Percentiles rank a stretch among this genome's conserved stretches.
These are phyloP conservation scores for Eleusine indica DNA, from an alignment of 176 grass and related monocot genomes.

Conservation along the genomic window DNA sequence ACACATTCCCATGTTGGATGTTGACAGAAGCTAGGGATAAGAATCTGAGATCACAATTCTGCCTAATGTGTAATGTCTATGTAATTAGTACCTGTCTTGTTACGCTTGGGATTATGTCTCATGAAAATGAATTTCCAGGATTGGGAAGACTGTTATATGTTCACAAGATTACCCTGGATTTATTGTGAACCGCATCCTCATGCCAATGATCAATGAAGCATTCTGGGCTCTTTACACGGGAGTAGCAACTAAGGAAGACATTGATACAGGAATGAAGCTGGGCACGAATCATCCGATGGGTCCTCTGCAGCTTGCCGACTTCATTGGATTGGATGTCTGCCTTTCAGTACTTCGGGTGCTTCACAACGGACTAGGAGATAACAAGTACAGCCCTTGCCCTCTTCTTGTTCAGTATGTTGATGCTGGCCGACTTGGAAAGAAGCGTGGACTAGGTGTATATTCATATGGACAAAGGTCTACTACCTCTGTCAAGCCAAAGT, in stretches of 20 bases:
- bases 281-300: slow-evolving; percentile 95
- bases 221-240: slow-evolving; percentile 81
- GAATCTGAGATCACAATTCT: neutral
- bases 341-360: slow-evolving; percentile 92
- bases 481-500: slow-evolving; percentile 45
- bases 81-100: neutral
- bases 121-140: slow-evolving; percentile 44
- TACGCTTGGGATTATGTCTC: slow-evolving; percentile 2
- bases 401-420: slow-evolving; percentile 95
- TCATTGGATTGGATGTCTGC: slow-evolving; percentile 89
- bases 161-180: slow-evolving; percentile 92
- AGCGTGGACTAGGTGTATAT: slow-evolving; percentile 79
- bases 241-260: slow-evolving; percentile 93
- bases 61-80: neutral
- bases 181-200: slow-evolving; percentile 92
- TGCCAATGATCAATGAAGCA: slow-evolving; percentile 97
- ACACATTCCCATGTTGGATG: neutral
- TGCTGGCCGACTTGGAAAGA: slow-evolving; percentile 83
- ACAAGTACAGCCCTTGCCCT: slow-evolving; percentile 90
- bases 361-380: slow-evolving; percentile 79
- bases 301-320: slow-evolving; percentile 86
- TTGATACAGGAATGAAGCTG: slow-evolving; percentile 92
- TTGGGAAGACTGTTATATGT: slow-evolving; percentile 87
- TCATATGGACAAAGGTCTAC: slow-evolving; percentile 48
- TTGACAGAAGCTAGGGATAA: neutral